Percentiles rank a stretch among this genome's conserved stretches.
These are phyloP conservation scores for Santalum album DNA, from an alignment of 164 flowering plant species.

Conservation along the genomic window DNA sequence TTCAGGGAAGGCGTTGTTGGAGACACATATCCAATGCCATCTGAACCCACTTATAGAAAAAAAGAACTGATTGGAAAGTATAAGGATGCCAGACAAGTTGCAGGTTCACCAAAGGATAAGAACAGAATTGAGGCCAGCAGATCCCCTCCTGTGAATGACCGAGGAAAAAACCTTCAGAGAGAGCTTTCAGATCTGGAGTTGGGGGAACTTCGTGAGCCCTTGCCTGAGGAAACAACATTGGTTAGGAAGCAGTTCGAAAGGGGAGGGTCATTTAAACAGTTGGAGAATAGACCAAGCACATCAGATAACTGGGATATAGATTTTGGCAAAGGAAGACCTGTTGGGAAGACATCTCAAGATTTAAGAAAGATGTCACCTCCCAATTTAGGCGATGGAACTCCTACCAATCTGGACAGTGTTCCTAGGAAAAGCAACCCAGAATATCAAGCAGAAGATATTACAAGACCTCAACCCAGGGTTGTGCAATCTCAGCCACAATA, in stretches of 20 bases:
- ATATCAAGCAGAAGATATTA: constrained; percentile 35
- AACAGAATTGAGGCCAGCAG: constrained; percentile 18
- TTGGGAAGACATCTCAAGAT: constrained; percentile 28
- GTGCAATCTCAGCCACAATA: constrained; percentile 28
- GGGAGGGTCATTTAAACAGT: constrained; percentile 51
- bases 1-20: constrained; percentile 28
- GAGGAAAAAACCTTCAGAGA: constrained; percentile 42
- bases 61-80: constrained; percentile 35
- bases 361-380: constrained; percentile 37
- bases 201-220: constrained; percentile 86
- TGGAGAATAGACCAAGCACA: constrained; percentile 31
- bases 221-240: constrained; percentile 36
- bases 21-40: constrained; percentile 20
- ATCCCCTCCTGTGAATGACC: constrained; percentile 33
- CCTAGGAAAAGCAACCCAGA: constrained; percentile 39
- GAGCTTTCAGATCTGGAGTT: constrained; percentile 90
- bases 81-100: constrained; percentile 26
- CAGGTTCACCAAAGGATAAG: constrained; percentile 27
- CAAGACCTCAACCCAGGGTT: constrained; percentile 22
- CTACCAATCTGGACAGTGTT: constrained; percentile 24
- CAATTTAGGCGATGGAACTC: constrained; percentile 12
- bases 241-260: constrained; percentile 46
- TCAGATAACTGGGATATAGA: constrained; percentile 39
- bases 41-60: constrained; percentile 33
- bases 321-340: constrained; percentile 35